Percentiles rank a stretch among this genome's conserved stretches.
phyloP scores from a whole-genome alignment of 257 asterid species.

The Plantago major region DNA sequence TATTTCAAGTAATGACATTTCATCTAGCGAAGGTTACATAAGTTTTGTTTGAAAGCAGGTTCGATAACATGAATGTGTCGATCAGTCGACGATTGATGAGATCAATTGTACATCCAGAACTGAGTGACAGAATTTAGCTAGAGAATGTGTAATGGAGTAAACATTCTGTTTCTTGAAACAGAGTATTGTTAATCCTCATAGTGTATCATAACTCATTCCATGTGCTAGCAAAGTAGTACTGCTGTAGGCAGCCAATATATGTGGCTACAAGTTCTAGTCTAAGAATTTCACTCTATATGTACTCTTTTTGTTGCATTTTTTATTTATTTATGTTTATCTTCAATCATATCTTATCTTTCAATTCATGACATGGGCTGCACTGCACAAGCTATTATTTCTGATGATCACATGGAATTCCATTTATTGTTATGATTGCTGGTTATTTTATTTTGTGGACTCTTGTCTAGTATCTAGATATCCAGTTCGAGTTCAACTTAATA shows the following conservation, averaged over 20 bases:
- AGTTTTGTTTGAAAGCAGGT: no score
- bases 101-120: neutral
- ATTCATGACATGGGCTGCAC: neutral
- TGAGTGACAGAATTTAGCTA: neutral
- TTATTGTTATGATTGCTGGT: no score
- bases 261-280: conserved; percentile 3
- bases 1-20: no score
- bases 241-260: neutral
- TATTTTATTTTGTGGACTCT: no score
- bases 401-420: neutral
- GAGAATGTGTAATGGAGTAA: neutral
- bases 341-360: conserved; percentile 6
- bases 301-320: conserved; percentile 2
- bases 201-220: conserved; percentile 1
- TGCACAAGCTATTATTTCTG: neutral
- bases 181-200: neutral
- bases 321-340: neutral
- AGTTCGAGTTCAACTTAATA: no score
- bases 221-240: neutral
- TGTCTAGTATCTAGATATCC: no score
- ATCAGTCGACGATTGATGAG: neutral
- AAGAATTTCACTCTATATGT: neutral
- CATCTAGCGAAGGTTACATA: no score
- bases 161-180: neutral
- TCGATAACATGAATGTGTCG: no score